Percentiles rank a stretch among this genome's conserved stretches.
Evolutionary conservation across 768 basidiomycete genomes (phyloP).

Genomic region (Hygrocybe punicea): DNA sequence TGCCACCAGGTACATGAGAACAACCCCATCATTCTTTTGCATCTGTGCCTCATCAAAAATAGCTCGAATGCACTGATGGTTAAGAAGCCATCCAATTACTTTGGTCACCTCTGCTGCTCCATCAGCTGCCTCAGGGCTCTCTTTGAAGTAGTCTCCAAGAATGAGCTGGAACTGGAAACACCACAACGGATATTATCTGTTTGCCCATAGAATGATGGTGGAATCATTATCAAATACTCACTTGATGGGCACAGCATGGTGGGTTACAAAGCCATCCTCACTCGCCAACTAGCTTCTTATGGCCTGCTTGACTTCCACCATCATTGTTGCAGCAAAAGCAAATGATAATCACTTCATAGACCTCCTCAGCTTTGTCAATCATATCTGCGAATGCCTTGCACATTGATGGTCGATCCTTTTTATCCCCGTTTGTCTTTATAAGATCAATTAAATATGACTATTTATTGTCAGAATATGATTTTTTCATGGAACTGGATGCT

Average conservation of each 20-base stretch:
- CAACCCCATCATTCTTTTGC: slow-evolving; percentile 13
- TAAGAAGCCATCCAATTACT: slow-evolving; percentile 27
- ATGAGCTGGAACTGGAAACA: slow-evolving; percentile 22
- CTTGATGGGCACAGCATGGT: no score
- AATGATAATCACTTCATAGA: slow-evolving; percentile 13
- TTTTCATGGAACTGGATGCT: background rate
- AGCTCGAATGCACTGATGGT: slow-evolving; percentile 22
- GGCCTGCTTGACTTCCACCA: slow-evolving; percentile 25
- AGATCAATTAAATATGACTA: slow-evolving; percentile 25
- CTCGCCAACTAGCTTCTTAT: slow-evolving; percentile 22
- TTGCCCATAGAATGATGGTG: no score
- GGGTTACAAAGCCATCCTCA: background rate
- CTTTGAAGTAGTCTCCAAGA: slow-evolving; percentile 23
- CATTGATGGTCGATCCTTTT: slow-evolving; percentile 26
- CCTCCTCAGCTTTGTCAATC: slow-evolving; percentile 22
- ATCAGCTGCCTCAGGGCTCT: slow-evolving; percentile 16
- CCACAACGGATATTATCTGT: background rate
- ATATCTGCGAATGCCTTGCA: slow-evolving; percentile 22
- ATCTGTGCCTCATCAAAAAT: slow-evolving; percentile 23
- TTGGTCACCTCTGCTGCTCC: slow-evolving; percentile 23
- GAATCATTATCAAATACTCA: no score
- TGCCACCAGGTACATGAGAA: slow-evolving; percentile 23
- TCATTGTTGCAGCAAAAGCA: slow-evolving; percentile 23
- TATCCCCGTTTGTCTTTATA: slow-evolving; percentile 18
- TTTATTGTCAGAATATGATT: no score